Evolutionary conservation across 179 eudicot genomes (phyloP).

Genomic region (Patellifolia procumbens): DNA sequence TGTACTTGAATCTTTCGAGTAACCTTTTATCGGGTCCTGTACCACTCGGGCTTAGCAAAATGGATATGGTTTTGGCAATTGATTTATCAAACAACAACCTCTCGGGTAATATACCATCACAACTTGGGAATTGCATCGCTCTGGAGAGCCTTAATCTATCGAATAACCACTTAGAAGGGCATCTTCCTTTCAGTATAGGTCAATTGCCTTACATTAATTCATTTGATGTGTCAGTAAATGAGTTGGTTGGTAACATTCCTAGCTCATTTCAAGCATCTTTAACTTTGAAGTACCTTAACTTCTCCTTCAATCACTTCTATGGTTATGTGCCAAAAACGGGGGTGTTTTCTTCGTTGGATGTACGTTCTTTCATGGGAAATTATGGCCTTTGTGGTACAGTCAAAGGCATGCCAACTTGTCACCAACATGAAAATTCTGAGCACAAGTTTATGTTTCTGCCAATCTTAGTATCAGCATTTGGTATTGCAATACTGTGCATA

Average conservation of each 20-base stretch:
- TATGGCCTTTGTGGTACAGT: conserved; percentile 57
- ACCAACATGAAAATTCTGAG: conserved; percentile 16
- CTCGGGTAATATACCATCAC: conserved; percentile 58
- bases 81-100: conserved; percentile 67
- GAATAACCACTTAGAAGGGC: conserved; percentile 43
- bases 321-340: conserved; percentile 50
- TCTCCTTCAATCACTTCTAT: conserved; percentile 59
- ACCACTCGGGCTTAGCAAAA: conserved; percentile 74
- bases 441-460: conserved; percentile 33
- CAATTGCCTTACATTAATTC: conserved; percentile 51
- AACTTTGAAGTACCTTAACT: conserved; percentile 46
- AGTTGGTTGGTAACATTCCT: conserved; percentile 51
- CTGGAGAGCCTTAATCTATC: conserved; percentile 62
- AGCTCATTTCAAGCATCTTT: conserved; percentile 48
- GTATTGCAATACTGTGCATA: conserved; percentile 36
- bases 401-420: conserved; percentile 49
- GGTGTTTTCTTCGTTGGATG: conserved; percentile 43
- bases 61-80: conserved; percentile 84
- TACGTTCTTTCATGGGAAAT: conserved; percentile 55
- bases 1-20: conserved; percentile 71
- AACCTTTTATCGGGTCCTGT: conserved; percentile 60
- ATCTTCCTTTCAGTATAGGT: conserved; percentile 49
- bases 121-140: conserved; percentile 69
- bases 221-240: conserved; percentile 59
- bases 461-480: conserved; percentile 38